Evolutionary conservation across 176 grass and related monocot species (phyloP).

Genomic region (Microstegium vimineum): DNA sequence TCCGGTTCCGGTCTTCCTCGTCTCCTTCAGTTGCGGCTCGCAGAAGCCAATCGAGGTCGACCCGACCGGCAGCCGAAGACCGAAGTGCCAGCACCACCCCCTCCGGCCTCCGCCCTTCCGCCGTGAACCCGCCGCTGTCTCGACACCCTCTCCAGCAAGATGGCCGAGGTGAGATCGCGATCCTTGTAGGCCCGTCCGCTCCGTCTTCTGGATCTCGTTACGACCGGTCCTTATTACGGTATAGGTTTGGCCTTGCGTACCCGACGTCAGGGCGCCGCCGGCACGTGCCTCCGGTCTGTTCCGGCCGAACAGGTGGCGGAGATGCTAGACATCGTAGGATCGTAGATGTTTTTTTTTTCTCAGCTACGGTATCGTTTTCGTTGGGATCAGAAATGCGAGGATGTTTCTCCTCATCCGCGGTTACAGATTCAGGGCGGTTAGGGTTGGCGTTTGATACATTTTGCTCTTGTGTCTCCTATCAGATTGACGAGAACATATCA

Average conservation of each 20-base stretch:
- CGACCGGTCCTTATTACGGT: background rate
- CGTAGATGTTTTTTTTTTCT: background rate
- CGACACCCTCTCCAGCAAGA: background rate
- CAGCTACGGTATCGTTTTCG: background rate
- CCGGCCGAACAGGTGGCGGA: background rate
- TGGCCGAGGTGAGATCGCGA: conserved; percentile 23
- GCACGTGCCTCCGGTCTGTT: background rate
- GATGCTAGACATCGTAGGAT: background rate
- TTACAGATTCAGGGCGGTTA: background rate
- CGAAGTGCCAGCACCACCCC: background rate
- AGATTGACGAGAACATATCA: background rate
- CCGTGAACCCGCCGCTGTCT: background rate
- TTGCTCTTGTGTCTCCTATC: background rate
- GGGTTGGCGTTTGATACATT: background rate
- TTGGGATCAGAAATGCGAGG: background rate
- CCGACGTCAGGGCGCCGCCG: background rate
- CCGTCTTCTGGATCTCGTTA: background rate
- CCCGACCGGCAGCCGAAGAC: background rate
- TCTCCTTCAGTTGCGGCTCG: background rate
- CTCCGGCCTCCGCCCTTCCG: background rate
- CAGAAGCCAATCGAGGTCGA: background rate
- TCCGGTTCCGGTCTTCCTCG: background rate
- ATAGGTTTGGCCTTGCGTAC: background rate
- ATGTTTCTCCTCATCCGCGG: background rate
- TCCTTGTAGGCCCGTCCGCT: background rate